These are phyloP conservation scores for Amaranthus cruentus DNA, from an alignment of 148 eudicot genomes.

Conservation along the genomic window DNA sequence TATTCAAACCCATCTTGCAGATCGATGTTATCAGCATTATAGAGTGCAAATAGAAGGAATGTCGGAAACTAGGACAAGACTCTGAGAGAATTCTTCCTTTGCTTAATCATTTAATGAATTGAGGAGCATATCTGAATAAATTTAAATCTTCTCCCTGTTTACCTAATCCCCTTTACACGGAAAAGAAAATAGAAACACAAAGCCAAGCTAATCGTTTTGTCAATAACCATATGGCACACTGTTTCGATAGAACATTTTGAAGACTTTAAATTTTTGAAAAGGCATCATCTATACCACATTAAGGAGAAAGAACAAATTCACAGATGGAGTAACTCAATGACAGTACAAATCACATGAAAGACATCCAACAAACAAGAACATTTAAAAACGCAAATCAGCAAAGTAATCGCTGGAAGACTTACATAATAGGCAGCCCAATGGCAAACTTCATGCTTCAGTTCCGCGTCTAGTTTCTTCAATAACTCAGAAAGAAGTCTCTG, in stretches of 20 bases:
- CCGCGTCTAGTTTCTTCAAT: conserved; percentile 87
- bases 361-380: background rate
- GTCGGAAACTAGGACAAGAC: background rate
- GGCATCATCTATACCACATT: background rate
- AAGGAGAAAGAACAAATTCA: background rate
- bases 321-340: background rate
- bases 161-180: background rate
- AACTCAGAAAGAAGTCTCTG: conserved; percentile 88
- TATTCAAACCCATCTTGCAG: background rate
- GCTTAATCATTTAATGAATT: background rate
- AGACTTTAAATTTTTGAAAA: background rate
- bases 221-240: background rate
- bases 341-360: background rate
- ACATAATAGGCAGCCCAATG: conserved; percentile 99
- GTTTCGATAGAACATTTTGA: background rate
- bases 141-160: background rate
- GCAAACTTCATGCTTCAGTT: conserved; percentile 86
- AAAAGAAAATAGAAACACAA: background rate
- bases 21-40: background rate
- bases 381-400: background rate
- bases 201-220: background rate
- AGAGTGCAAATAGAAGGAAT: background rate
- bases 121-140: background rate
- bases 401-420: conserved; percentile 33
- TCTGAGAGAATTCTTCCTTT: background rate